phyloP scores from a whole-genome alignment of 2,329 filamentous ascomycete species.

The Talaromyces sp. region DNA sequence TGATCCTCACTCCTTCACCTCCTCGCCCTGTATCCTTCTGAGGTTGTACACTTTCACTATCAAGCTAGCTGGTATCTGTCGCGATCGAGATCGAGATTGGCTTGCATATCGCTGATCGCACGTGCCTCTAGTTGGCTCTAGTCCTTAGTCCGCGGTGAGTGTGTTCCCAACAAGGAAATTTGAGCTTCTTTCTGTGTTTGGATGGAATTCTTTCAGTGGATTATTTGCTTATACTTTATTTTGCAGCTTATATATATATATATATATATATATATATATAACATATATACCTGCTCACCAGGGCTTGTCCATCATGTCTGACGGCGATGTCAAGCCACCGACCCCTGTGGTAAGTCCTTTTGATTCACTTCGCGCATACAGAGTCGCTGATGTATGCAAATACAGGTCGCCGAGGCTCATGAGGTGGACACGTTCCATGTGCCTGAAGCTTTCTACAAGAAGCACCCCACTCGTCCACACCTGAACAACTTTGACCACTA shows the following conservation, averaged over 20 bases:
- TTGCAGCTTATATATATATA: background rate
- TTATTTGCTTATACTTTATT: background rate
- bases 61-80: background rate
- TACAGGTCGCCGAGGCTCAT: constrained; percentile 42
- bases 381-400: constrained; percentile 6
- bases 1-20: background rate
- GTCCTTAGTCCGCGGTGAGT: background rate
- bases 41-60: background rate
- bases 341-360: constrained; percentile 5
- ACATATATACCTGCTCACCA: background rate
- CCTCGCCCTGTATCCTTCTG: background rate
- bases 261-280: too few species aligned
- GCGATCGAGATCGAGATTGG: background rate
- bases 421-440: constrained; percentile 50
- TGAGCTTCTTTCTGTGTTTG: background rate
- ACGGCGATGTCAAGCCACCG: constrained; percentile 16
- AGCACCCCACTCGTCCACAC: constrained; percentile 58
- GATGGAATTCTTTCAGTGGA: background rate
- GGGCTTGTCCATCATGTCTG: constrained; percentile 17
- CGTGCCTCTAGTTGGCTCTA: background rate
- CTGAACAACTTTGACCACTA: constrained; percentile 57
- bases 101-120: background rate
- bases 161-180: background rate
- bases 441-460: constrained; percentile 51
- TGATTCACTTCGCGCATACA: background rate